Conservation (phyloP, 176 grass and related monocot genomes). For the Leersia perrieri region DNA sequence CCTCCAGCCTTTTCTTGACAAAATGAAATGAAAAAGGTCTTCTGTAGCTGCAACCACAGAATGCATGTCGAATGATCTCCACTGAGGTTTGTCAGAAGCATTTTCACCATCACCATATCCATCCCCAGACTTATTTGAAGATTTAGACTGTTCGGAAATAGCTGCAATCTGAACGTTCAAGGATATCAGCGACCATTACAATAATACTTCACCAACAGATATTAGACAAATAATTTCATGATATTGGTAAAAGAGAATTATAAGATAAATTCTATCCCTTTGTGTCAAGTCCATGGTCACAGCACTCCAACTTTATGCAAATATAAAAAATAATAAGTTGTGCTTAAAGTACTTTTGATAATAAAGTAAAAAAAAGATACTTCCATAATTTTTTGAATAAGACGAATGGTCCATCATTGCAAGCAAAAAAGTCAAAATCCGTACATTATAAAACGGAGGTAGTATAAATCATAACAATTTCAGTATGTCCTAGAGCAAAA, state of each 20-base stretch:
- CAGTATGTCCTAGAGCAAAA: background rate
- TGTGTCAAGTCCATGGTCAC: background rate
- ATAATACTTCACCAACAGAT: background rate
- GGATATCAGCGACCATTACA: slow-evolving; percentile 5
- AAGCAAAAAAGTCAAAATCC: no score
- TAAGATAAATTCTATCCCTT: background rate
- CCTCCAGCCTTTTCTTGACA: slow-evolving; percentile 90
- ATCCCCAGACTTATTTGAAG: slow-evolving; percentile 48
- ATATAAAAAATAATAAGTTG: no score
- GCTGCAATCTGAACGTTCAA: slow-evolving; percentile 59
- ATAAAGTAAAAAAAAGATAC: no score
- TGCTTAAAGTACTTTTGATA: no score
- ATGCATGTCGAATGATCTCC: slow-evolving; percentile 92
- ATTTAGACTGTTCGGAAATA: slow-evolving; percentile 77
- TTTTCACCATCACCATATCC: slow-evolving; percentile 21
- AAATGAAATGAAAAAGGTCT: slow-evolving; percentile 83
- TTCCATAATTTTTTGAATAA: no score
- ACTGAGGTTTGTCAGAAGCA: slow-evolving; percentile 28
- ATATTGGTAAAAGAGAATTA: background rate
- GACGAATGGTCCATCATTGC: no score
- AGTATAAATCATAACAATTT: background rate
- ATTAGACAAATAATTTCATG: background rate
- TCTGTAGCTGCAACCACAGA: slow-evolving; percentile 91
- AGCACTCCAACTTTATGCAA: no score
- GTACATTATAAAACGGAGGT: no score